Conservation (phyloP, 2,329 filamentous ascomycete genomes). For the Aspergillus candidus region DNA sequence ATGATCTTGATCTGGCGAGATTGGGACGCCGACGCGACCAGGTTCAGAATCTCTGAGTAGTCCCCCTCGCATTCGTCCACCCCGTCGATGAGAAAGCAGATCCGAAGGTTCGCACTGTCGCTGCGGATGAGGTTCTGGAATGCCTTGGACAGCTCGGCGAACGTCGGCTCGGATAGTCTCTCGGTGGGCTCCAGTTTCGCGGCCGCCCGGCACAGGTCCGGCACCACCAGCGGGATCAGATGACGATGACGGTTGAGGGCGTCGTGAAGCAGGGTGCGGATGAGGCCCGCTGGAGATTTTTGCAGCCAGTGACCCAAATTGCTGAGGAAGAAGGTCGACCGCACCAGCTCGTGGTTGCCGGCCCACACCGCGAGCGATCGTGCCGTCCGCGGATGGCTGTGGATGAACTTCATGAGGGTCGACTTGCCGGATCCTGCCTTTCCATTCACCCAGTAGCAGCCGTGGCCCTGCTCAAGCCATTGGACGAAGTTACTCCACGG, state of each 20-base stretch:
- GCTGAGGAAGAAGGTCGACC: constrained; percentile 40
- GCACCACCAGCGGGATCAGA: constrained; percentile 22
- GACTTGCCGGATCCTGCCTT: constrained; percentile 46
- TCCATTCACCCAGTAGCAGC: constrained; percentile 38
- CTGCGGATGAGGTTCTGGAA: constrained; percentile 4
- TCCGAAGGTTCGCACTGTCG: constrained; percentile 1
- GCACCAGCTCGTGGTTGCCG: constrained; percentile 17
- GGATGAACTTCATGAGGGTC: constrained; percentile 43
- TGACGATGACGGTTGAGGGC: constrained; percentile 25
- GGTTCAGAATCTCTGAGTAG: not conserved
- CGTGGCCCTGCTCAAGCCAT: constrained; percentile 20
- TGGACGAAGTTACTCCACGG: constrained; percentile 16
- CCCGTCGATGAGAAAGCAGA: constrained; percentile 18
- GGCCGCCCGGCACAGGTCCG: constrained; percentile 7
- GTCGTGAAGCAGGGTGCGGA: constrained; percentile 33
- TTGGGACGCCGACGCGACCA: not conserved
- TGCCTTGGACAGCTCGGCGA: not conserved
- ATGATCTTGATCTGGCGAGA: too few relatives aligned
- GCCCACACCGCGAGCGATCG: constrained; percentile 33
- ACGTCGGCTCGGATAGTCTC: too few relatives aligned
- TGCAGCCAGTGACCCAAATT: constrained; percentile 35
- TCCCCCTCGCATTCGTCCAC: constrained; percentile 18
- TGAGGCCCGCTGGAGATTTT: constrained; percentile 37
- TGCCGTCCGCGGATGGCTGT: constrained; percentile 20
- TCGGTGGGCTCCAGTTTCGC: not conserved